Percentiles rank a stretch among this genome's conserved stretches.
Conservation (phyloP, 768 basidiomycete genomes). For the Boletellus ananas region DNA sequence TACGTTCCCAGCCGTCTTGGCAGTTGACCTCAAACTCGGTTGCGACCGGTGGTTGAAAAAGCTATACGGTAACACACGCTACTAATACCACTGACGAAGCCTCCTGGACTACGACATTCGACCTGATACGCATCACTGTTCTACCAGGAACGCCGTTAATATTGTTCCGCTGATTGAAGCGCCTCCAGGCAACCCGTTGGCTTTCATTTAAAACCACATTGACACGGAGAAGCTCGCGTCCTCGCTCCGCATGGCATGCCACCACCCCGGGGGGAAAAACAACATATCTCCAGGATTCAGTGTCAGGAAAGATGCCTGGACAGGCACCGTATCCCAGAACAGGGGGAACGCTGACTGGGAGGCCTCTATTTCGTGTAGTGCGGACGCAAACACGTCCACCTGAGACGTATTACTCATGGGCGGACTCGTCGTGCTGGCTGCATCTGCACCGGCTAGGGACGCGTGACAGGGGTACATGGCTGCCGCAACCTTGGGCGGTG, state of each 20-base stretch:
- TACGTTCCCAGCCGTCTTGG: conserved; percentile 21
- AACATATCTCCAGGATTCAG: conserved; percentile 82
- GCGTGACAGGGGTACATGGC: conserved; percentile 58
- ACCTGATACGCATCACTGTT: conserved; percentile 2
- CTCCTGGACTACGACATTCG: background rate
- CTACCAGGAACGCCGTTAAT: conserved; percentile 7
- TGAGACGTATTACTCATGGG: conserved; percentile 78
- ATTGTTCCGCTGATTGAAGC: conserved; percentile 2
- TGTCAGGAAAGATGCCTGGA: conserved; percentile 55
- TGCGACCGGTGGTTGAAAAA: conserved; percentile 25
- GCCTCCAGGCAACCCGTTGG: conserved; percentile 24
- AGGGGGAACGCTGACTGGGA: conserved; percentile 36
- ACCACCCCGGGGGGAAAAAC: conserved; percentile 91
- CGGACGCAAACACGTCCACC: conserved; percentile 68
- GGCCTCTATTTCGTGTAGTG: conserved; percentile 20
- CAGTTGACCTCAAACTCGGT: conserved; percentile 23
- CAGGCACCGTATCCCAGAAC: conserved; percentile 57
- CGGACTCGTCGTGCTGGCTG: conserved; percentile 38
- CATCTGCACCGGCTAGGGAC: conserved; percentile 17
- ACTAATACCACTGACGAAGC: conserved; percentile 1
- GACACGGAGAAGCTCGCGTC: conserved; percentile 82
- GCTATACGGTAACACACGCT: conserved; percentile 12
- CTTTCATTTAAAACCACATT: conserved; percentile 74
- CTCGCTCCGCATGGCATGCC: conserved; percentile 89
- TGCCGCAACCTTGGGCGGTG: conserved; percentile 56